Percentiles rank a stretch among this genome's conserved stretches.
phyloP scores from a whole-genome alignment of 1,284 basidiomycete species.

The Ustilago lituana region DNA sequence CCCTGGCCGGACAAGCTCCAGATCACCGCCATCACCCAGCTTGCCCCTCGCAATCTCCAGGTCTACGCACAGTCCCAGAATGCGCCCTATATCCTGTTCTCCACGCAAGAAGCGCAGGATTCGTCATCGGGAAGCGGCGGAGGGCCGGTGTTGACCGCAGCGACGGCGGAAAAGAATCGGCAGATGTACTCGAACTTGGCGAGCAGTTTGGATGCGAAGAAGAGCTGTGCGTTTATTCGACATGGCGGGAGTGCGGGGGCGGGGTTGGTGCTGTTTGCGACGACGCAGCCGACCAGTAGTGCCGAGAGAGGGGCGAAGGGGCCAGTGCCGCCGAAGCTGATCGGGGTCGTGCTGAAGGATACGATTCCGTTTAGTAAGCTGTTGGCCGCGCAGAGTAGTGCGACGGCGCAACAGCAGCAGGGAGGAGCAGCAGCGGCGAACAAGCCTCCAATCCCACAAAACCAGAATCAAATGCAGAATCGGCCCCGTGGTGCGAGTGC shows the following conservation, averaged over 20 bases:
- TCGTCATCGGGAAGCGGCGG: background rate
- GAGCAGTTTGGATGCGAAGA: slow-evolving; percentile 50
- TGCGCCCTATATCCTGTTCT: slow-evolving; percentile 52
- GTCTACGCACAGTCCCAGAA: slow-evolving; percentile 45
- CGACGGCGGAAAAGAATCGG: slow-evolving; percentile 46
- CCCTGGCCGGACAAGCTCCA: slow-evolving; percentile 51
- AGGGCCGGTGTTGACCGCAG: slow-evolving; percentile 20
- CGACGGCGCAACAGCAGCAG: background rate
- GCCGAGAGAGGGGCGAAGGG: slow-evolving; percentile 19
- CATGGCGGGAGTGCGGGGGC: slow-evolving; percentile 43
- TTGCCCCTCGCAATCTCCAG: slow-evolving; percentile 42
- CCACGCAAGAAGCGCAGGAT: slow-evolving; percentile 11
- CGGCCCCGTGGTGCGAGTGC: slow-evolving; percentile 13
- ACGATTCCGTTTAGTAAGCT: slow-evolving; percentile 50
- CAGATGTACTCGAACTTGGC: slow-evolving; percentile 56
- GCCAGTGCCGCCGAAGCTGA: slow-evolving; percentile 25
- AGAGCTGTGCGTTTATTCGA: slow-evolving; percentile 55
- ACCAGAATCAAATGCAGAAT: background rate
- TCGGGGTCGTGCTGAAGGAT: slow-evolving; percentile 53
- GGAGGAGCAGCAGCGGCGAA: slow-evolving; percentile 3
- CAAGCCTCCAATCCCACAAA: background rate
- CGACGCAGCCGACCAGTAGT: slow-evolving; percentile 42
- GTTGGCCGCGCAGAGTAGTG: slow-evolving; percentile 21
- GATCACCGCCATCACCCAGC: slow-evolving; percentile 48
- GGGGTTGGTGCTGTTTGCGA: slow-evolving; percentile 52